phyloP scores from a whole-genome alignment of 148 eudicot species.

The Rhododendron molle region DNA sequence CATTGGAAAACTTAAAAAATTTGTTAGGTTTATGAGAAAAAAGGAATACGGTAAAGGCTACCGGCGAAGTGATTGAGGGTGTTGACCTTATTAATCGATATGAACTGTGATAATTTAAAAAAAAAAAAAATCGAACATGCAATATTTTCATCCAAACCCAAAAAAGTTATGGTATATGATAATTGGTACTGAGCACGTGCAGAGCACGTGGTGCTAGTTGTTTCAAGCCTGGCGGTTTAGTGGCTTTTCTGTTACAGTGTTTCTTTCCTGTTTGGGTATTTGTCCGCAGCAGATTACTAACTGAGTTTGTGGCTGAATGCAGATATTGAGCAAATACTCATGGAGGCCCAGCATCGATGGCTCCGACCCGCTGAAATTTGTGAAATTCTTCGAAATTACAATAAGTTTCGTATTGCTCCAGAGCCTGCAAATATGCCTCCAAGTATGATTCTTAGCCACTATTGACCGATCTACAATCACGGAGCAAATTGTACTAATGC shows the following conservation, averaged over 20 bases:
- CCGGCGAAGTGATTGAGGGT: no score
- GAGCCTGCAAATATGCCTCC: constrained; percentile 68
- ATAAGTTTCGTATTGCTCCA: constrained; percentile 47
- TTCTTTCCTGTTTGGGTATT: not conserved
- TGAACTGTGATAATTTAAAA: no score
- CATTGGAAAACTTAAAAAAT: no score
- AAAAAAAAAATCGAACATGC: no score
- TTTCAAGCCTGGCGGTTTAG: not conserved
- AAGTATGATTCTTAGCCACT: constrained; percentile 35
- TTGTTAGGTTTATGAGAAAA: no score
- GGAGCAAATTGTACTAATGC: not conserved
- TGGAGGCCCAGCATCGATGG: constrained; percentile 82
- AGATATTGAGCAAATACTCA: constrained; percentile 66
- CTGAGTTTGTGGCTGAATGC: constrained; percentile 22
- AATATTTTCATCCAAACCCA: no score
- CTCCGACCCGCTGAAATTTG: constrained; percentile 78
- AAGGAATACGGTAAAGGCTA: no score
- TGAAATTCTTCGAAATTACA: constrained; percentile 65
- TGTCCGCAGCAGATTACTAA: constrained; percentile 2
- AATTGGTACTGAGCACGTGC: no score
- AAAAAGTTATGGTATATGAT: no score
- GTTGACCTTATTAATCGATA: no score
- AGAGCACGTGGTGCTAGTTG: not conserved
- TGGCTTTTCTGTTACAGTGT: not conserved
- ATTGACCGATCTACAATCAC: not conserved